A percentile compares a stretch with the other conserved stretches of the same genome.
These are phyloP conservation scores for Hypsizygus marmoreus DNA, from an alignment of 768 basidiomycete genomes.

Conservation along the genomic window DNA sequence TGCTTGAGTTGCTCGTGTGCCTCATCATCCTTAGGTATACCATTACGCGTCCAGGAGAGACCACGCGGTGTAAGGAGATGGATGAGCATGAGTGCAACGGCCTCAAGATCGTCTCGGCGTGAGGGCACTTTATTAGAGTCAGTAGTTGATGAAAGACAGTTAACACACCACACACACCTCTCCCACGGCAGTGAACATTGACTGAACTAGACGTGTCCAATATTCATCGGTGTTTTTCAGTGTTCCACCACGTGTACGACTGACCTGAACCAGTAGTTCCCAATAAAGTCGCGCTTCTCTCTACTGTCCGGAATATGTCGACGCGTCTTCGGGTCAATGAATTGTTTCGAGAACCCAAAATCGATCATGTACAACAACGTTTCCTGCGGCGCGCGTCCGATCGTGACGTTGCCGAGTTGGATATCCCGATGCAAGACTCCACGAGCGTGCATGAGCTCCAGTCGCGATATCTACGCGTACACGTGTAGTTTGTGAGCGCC, in stretches of 20 bases:
- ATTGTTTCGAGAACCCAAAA: constrained; percentile 81
- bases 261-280: constrained; percentile 83
- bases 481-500: constrained; percentile 11
- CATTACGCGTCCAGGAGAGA: constrained; percentile 77
- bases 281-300: constrained; percentile 71
- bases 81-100: constrained; percentile 76
- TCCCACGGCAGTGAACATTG: constrained; percentile 75
- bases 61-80: constrained; percentile 78
- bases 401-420: constrained; percentile 74
- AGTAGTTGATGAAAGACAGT: too few species aligned
- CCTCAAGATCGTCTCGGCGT: constrained; percentile 79
- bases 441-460: constrained; percentile 76
- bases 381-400: constrained; percentile 62
- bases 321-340: constrained; percentile 63
- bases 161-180: constrained; percentile 44
- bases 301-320: constrained; percentile 75
- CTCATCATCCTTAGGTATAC: constrained; percentile 70
- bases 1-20: constrained; percentile 65
- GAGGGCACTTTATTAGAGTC: constrained; percentile 73
- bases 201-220: constrained; percentile 47
- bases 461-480: constrained; percentile 57
- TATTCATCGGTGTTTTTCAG: too few species aligned
- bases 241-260: constrained; percentile 11
- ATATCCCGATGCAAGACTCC: constrained; percentile 80
- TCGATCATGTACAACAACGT: constrained; percentile 79